A percentile compares a stretch with the other conserved stretches of the same genome.
Evolutionary conservation across 306 rosid species (phyloP).

Genomic region (Corylus americana): DNA sequence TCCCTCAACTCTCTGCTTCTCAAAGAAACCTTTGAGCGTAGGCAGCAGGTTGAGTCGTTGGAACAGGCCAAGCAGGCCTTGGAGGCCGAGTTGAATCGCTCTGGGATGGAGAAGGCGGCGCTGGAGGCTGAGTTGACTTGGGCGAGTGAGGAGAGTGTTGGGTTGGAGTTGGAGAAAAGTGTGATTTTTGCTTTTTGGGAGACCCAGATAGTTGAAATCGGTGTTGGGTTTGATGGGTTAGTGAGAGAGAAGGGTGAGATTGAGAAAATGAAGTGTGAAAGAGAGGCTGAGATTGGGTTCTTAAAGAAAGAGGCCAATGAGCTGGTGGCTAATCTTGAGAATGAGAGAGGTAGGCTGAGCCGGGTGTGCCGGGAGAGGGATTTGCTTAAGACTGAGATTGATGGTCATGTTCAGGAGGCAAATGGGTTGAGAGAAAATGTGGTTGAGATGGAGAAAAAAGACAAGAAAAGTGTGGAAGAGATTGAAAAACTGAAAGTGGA

Average conservation of each 20-base stretch:
- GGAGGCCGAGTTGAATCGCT: constrained; percentile 32
- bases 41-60: constrained; percentile 51
- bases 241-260: constrained; percentile 37
- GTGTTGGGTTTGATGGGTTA: constrained; percentile 16
- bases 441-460: constrained; percentile 34
- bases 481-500: constrained; percentile 31
- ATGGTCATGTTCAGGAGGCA: constrained; percentile 23
- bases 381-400: constrained; percentile 22
- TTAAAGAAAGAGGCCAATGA: constrained; percentile 31
- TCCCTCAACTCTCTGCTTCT: constrained; percentile 62
- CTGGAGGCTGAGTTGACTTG: constrained; percentile 29
- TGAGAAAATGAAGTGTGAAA: constrained; percentile 30
- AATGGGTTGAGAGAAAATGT: constrained; percentile 39
- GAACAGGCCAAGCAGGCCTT: constrained; percentile 31
- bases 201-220: constrained; percentile 43
- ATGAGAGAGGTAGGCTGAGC: constrained; percentile 31
- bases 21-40: constrained; percentile 49
- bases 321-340: constrained; percentile 30
- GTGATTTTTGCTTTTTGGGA: constrained; percentile 38
- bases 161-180: constrained; percentile 42
- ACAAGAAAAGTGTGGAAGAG: constrained; percentile 26
- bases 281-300: constrained; percentile 33
- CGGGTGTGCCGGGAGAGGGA: constrained; percentile 52
- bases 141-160: constrained; percentile 20
- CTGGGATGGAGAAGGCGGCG: constrained; percentile 30